Percentiles rank a stretch among this genome's conserved stretches.
Conservation (phyloP, 1,284 basidiomycete genomes). For the Caloboletus inedulis region DNA sequence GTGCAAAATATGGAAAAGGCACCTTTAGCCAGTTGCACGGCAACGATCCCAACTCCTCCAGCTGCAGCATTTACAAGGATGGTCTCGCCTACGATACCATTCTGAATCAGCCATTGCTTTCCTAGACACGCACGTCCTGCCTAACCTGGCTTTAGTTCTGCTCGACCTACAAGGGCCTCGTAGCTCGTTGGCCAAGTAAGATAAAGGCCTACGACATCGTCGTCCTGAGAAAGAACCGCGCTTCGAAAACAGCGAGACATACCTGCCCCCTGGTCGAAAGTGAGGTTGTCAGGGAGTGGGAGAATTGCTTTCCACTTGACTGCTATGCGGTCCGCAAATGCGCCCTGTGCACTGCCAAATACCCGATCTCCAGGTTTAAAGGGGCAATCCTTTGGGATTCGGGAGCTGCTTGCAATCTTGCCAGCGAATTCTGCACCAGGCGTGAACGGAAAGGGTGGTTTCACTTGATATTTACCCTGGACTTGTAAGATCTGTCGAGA, state of each 20-base stretch:
- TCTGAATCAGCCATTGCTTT: constrained; percentile 10
- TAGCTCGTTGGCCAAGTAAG: constrained; percentile 93
- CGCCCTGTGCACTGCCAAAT: constrained; percentile 83
- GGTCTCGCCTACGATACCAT: constrained; percentile 65
- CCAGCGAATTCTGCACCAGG: constrained; percentile 89
- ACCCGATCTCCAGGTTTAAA: constrained; percentile 85
- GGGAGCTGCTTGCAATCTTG: constrained; percentile 66
- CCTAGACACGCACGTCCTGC: neutral
- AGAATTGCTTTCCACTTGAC: constrained; percentile 49
- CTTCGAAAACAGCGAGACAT: constrained; percentile 28
- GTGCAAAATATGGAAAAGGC: neutral
- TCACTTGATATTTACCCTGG: constrained; percentile 85
- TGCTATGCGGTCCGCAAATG: constrained; percentile 73
- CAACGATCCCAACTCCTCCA: constrained; percentile 89
- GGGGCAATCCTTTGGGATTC: constrained; percentile 79
- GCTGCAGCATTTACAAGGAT: constrained; percentile 87
- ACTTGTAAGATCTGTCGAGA: constrained; percentile 68
- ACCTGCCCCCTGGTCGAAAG: constrained; percentile 65
- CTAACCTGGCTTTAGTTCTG: constrained; percentile 67
- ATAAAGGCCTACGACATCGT: constrained; percentile 48
- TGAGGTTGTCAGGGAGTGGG: constrained; percentile 62
- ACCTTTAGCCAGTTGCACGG: constrained; percentile 89
- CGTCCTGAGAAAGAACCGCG: constrained; percentile 31
- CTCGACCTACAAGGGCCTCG: constrained; percentile 84
- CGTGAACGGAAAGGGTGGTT: constrained; percentile 81